Base-by-base conservation (phyloP, 345 rosid genomes). In the Erodium maritimum region DNA sequence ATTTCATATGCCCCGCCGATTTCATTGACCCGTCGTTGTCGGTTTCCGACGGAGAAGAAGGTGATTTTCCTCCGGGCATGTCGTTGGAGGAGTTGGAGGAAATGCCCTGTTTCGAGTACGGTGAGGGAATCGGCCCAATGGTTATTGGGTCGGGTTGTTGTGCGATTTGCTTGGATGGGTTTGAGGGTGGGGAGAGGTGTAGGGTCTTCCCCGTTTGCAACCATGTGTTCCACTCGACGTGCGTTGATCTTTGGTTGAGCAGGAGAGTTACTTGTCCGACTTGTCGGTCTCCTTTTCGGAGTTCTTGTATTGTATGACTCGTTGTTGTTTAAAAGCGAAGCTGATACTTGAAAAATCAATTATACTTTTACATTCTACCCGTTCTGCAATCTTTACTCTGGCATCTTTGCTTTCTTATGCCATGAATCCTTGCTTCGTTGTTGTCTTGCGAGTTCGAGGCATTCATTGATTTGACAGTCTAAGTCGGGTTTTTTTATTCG, bases 241-340 rank as follows among this genome's bases (percentile, higher is more conserved):
- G 77, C 16, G 65, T 67, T 18, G 73, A 75, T 46, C 73, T 48
- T 59, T 75, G 71, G 77, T 2, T 75, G 56, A 48, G 22, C 23
- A 69, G 66, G 17, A 67, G 61, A 54, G 66, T 54, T 54, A 56
- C 60, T 48, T 67, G 75, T 45, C 79, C 79, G 19, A 65, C 55
- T 60, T 75, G 79, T 54, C 73, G 79, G 4, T 69, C 69, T 14
- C 60, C 67, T 0, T 65, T 78, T 2, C 5, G 21, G 20, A 13
- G 21, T 29, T 6, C 5, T 29, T 29, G 37, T 29, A 29, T 29
- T 29, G 37, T 29, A 5, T 29, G 37, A 29, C n/a, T n/a, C n/a
- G n/a, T n/a, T n/a, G n/a, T n/a, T n/a, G n/a, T n/a, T n/a, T n/a
- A n/a, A n/a, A n/a, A n/a, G n/a, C n/a, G n/a, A n/a, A n/a, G n/a